These are phyloP conservation scores for Globisporangium heterothallicum DNA, from an alignment of 352 stramenopile species.

Conservation along the genomic window DNA sequence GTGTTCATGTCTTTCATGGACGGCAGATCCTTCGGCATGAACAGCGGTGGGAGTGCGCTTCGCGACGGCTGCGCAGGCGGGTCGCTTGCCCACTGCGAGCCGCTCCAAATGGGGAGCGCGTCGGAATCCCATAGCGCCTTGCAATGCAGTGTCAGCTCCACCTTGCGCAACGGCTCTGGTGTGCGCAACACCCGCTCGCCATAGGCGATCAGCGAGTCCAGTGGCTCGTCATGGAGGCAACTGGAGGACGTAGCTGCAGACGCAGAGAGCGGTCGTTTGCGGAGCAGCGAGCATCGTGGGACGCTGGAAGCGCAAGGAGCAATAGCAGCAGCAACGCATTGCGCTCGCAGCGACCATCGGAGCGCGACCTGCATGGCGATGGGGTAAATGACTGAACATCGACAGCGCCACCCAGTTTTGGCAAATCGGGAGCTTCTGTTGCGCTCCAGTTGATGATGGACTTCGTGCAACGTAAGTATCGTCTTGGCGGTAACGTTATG, in stretches of 20 bases:
- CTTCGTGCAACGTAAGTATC: too few species aligned
- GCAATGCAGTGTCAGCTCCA: slow-evolving; percentile 55
- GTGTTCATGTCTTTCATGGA: slow-evolving; percentile 57
- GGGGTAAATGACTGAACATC: too few species aligned
- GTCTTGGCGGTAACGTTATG: background rate
- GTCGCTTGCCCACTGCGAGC: slow-evolving; percentile 25
- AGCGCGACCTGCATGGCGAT: too few species aligned
- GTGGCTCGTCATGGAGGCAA: background rate
- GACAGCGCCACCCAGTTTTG: too few species aligned
- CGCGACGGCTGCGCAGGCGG: slow-evolving; percentile 48
- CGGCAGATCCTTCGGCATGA: slow-evolving; percentile 69
- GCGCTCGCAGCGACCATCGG: too few species aligned
- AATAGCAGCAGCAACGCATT: too few species aligned
- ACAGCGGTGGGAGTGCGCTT: slow-evolving; percentile 34
- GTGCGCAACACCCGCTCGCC: slow-evolving; percentile 51
- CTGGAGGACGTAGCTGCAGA: background rate
- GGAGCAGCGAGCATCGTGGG: background rate
- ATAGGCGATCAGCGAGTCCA: slow-evolving; percentile 57
- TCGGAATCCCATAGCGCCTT: slow-evolving; percentile 35
- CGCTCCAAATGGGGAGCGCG: slow-evolving; percentile 32
- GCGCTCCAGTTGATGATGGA: too few species aligned
- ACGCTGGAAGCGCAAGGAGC: too few species aligned
- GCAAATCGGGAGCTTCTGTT: too few species aligned
- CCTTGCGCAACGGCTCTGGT: slow-evolving; percentile 49
- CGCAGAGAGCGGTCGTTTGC: background rate